A percentile compares a stretch with the other conserved stretches of the same genome.
These are phyloP conservation scores for Neobulgaria alba DNA, from an alignment of 2,329 filamentous ascomycete species.

Conservation along the genomic window DNA sequence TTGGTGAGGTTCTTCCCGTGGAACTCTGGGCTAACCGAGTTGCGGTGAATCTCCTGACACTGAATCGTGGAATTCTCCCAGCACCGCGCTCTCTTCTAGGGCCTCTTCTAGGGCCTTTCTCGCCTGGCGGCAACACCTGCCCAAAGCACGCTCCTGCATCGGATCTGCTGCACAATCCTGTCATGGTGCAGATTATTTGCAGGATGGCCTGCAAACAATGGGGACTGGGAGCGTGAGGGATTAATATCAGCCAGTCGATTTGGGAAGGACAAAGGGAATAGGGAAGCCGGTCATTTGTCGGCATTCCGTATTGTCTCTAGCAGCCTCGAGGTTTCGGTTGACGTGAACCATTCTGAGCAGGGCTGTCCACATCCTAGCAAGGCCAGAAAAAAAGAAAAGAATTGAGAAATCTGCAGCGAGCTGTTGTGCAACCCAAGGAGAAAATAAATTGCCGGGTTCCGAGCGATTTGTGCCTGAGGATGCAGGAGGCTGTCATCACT, in stretches of 20 bases:
- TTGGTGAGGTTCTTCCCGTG: too few species aligned
- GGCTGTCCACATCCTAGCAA: too few species aligned
- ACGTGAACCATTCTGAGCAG: too few species aligned
- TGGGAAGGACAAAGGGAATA: neutral
- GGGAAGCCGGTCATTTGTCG: neutral
- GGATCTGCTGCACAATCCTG: constrained; percentile 8
- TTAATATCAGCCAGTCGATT: constrained; percentile 22
- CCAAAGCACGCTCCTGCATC: constrained; percentile 1
- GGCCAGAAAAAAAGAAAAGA: too few species aligned
- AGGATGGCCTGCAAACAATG: constrained; percentile 7
- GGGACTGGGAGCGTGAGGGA: constrained; percentile 18
- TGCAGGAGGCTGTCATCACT: too few species aligned
- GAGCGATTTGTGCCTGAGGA: too few species aligned
- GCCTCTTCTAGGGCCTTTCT: neutral
- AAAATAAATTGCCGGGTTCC: too few species aligned
- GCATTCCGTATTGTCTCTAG: neutral
- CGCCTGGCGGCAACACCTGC: neutral
- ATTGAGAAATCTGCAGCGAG: too few species aligned
- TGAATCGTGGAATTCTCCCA: too few species aligned
- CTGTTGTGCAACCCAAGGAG: too few species aligned
- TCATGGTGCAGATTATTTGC: constrained; percentile 3
- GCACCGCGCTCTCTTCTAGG: neutral
- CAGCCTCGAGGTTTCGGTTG: too few species aligned
- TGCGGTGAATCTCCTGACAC: neutral
- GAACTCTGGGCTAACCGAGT: neutral